Evolutionary conservation across 2,329 filamentous ascomycete species (phyloP), one percentile per base, ranked within the genome.

Genomic region (Penicillium sp.): DNA sequence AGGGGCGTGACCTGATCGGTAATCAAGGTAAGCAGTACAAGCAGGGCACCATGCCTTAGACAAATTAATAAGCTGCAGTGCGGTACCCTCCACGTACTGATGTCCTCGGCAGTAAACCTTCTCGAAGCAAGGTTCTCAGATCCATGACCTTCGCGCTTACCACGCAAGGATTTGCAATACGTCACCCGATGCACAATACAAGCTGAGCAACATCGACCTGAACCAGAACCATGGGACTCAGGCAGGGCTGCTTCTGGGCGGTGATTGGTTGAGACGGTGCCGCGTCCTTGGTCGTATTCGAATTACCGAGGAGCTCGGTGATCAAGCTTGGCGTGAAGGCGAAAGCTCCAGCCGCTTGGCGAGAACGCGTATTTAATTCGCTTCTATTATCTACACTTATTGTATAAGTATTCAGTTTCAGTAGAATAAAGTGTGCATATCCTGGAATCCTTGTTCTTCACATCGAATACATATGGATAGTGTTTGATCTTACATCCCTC

Each of bases 71-170:
- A 18, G 25, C 22, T 1, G 12, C 20, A 4, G 29, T 15, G 9
- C 14, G 20, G 31, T 37, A 40, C 33, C 46, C 29, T 18, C 11
- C 18, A 40, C 3, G 23, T 40, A 20, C 31, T 29, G 9, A 4
- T 14, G 14, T 15, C 14, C 18, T 33, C 18, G 22, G 37, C 15
- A 40, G 33, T 22, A 49, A 43, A 37, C 45, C 55, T 64, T 64
- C 53, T 59, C 49, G 49, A 64, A 61, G 61, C 58, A 64, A 64
- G 61, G 61, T 54, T 63, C 49, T 58, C 33, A 51, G 52, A 56
- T 58, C 51, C 49, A 59, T 58, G 42, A 25, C 25, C 33, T 37
- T 22, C 31, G 37, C 37, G 26, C 53, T 48, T 53, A 45, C 29
- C 18, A 49, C 51, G 44, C 51, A 49, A 49, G 60, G 53, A 44